Percentiles rank a stretch among this genome's conserved stretches.
These are phyloP conservation scores for Chlorella sorokiniana DNA, from an alignment of 139 green algal species.

Conservation along the genomic window DNA sequence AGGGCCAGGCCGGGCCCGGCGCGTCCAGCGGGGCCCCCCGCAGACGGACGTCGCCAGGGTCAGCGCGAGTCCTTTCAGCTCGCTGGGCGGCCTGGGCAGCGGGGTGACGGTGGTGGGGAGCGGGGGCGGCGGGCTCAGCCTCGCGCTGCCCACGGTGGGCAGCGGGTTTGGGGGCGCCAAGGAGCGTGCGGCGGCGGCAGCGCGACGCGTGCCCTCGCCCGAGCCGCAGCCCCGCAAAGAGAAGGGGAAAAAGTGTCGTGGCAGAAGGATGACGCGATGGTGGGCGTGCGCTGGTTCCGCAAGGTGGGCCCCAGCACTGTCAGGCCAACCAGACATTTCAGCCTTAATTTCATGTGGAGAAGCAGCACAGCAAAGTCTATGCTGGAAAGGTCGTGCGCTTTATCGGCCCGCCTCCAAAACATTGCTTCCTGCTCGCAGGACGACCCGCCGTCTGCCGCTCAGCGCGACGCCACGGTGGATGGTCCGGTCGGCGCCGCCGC, in stretches of 20 bases:
- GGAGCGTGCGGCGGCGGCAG: conserved; percentile 30
- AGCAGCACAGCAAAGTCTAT: no score
- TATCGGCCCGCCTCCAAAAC: not conserved
- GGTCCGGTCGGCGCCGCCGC: not conserved
- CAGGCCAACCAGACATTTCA: no score
- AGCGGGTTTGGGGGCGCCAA: not conserved
- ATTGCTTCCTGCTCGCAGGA: not conserved
- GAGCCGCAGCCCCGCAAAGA: conserved; percentile 17
- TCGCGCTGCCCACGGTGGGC: conserved; percentile 10
- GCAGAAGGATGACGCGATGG: conserved; percentile 25
- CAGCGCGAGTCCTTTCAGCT: conserved; percentile 24
- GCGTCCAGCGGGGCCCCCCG: not conserved
- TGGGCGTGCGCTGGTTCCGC: conserved; percentile 39
- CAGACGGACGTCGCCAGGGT: conserved; percentile 20
- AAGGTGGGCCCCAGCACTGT: conserved; percentile 19
- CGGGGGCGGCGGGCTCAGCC: not conserved
- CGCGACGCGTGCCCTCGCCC: conserved; percentile 34
- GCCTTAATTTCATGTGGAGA: no score
- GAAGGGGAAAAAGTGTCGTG: conserved; percentile 42
- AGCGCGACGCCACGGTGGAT: conserved; percentile 19
- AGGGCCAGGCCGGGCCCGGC: not conserved
- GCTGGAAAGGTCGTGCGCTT: no score
- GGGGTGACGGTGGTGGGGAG: conserved; percentile 20
- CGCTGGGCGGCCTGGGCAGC: not conserved
- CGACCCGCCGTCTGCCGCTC: conserved; percentile 26